A percentile compares a stretch with the other conserved stretches of the same genome.
Evolutionary conservation across 73 alveolate species (phyloP).

Genomic region (Paramecium sexaurelia): DNA sequence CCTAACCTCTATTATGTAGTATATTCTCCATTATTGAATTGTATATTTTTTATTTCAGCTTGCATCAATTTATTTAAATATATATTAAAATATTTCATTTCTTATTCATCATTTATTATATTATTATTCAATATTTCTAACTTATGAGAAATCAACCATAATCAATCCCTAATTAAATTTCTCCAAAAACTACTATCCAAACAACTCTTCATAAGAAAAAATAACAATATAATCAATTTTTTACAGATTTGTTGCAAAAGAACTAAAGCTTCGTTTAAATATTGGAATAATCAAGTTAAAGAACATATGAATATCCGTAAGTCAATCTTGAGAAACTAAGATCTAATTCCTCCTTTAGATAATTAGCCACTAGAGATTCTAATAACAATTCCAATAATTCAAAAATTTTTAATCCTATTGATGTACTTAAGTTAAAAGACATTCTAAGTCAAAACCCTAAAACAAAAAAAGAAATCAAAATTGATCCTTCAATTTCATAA

Average conservation of each 20-base stretch:
- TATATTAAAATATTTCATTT: not conserved
- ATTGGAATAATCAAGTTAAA: not conserved
- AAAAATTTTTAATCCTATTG: not conserved
- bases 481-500: not conserved
- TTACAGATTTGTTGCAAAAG: not conserved
- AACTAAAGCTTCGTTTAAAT: not conserved
- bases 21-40: constrained; percentile 48
- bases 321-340: not conserved
- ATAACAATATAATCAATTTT: not conserved
- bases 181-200: not conserved
- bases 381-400: not conserved
- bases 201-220: not conserved
- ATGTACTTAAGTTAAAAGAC: not conserved
- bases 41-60: not conserved
- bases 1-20: constrained; percentile 79
- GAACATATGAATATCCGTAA: not conserved
- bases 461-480: not conserved
- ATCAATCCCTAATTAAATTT: not conserved
- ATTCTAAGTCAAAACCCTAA: not conserved
- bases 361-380: not conserved
- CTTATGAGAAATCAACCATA: not conserved
- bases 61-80: not conserved
- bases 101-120: not conserved
- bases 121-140: not conserved
- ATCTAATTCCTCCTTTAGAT: not conserved